These are phyloP conservation scores for Phytophthora pisi DNA, from an alignment of 352 stramenopile species.

Conservation along the genomic window DNA sequence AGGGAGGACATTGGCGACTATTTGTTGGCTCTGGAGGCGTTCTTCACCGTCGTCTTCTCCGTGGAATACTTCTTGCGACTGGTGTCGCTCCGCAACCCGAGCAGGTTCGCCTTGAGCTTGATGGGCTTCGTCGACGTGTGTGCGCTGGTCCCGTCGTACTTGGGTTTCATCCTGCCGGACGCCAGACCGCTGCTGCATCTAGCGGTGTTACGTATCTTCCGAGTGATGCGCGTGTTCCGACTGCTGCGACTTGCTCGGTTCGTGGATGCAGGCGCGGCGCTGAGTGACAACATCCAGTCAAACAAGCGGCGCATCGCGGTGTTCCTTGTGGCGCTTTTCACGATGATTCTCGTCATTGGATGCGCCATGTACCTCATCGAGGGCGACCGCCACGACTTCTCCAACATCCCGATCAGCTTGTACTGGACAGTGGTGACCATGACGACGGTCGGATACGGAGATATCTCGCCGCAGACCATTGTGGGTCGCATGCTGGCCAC, in stretches of 20 bases:
- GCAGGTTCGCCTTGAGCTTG: conserved; percentile 67
- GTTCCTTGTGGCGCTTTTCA: conserved; percentile 77
- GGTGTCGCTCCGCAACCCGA: conserved; percentile 66
- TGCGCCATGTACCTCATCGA: conserved; percentile 88
- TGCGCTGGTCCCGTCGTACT: conserved; percentile 80
- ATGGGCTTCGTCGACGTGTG: conserved; percentile 82
- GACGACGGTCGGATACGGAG: conserved; percentile 87
- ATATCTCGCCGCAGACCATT: conserved; percentile 85
- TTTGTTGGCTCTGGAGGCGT: conserved; percentile 73
- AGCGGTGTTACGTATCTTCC: conserved; percentile 77
- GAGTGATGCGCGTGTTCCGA: conserved; percentile 80
- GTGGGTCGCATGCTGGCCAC: conserved; percentile 81
- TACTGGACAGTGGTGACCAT: conserved; percentile 91
- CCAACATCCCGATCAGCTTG: conserved; percentile 88
- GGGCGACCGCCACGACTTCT: conserved; percentile 76
- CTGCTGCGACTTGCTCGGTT: conserved; percentile 76
- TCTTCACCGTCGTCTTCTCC: conserved; percentile 86
- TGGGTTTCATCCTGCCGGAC: conserved; percentile 59
- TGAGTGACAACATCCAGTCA: conserved; percentile 81
- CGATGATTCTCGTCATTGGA: conserved; percentile 82
- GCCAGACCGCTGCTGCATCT: conserved; percentile 68
- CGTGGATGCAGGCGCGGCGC: conserved; percentile 63
- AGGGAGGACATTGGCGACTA: conserved; percentile 77
- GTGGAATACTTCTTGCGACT: conserved; percentile 81
- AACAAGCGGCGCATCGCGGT: conserved; percentile 84